Percentiles rank a stretch among this genome's conserved stretches.
phyloP scores from a whole-genome alignment of 192 early-diverging fungal genomes.

The Coemansia sp. region DNA sequence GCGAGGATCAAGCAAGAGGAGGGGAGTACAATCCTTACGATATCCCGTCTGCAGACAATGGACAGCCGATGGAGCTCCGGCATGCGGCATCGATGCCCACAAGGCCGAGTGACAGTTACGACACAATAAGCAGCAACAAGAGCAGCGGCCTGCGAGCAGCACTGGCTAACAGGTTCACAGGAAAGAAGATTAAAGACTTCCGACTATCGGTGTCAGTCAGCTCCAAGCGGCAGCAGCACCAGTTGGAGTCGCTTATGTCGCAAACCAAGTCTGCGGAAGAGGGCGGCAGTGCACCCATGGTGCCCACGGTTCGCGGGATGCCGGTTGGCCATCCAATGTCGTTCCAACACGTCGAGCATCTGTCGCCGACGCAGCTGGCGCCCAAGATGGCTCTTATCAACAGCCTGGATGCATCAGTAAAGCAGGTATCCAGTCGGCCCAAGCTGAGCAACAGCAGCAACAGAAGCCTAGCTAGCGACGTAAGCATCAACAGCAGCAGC shows the following conservation, averaged over 20 bases:
- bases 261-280: constrained; percentile 20
- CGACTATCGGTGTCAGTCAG: constrained; percentile 30
- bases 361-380: constrained; percentile 38
- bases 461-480: neutral
- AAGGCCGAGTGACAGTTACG: constrained; percentile 8
- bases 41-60: constrained; percentile 45
- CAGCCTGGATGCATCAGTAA: constrained; percentile 4
- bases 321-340: constrained; percentile 50
- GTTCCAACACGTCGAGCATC: constrained; percentile 52
- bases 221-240: constrained; percentile 52
- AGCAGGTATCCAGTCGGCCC: neutral
- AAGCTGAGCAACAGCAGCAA: constrained; percentile 13
- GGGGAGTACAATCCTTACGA: constrained; percentile 27
- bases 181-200: constrained; percentile 44
- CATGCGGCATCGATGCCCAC: constrained; percentile 16
- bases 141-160: constrained; percentile 39
- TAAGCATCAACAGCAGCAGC: neutral
- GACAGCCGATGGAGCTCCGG: constrained; percentile 23
- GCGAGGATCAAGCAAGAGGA: constrained; percentile 8
- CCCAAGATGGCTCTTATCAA: constrained; percentile 48
- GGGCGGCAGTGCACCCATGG: constrained; percentile 6
- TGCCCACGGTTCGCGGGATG: constrained; percentile 42
- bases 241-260: constrained; percentile 49
- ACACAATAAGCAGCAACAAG: constrained; percentile 23
- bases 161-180: constrained; percentile 41